A percentile compares a stretch with the other conserved stretches of the same genome.
Conservation (phyloP, 345 rosid species). For the Cardamine occulta region DNA sequence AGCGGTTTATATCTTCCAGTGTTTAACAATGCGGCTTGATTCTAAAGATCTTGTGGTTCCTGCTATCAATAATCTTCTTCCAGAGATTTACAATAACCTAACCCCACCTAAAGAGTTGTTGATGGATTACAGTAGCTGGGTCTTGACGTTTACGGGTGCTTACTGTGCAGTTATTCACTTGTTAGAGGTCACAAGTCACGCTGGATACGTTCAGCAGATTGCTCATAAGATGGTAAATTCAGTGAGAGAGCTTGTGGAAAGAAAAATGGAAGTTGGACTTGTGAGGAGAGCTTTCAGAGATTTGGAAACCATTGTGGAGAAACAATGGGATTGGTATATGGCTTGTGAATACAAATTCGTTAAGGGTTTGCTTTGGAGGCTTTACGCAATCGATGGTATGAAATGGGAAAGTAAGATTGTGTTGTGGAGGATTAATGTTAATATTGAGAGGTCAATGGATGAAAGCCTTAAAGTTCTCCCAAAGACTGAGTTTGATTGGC, state of each 20-base stretch:
- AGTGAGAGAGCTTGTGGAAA: conserved; percentile 34
- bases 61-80: background rate
- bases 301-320: conserved; percentile 18
- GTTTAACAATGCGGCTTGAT: conserved; percentile 14
- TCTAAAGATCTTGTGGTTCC: background rate
- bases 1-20: conserved; percentile 26
- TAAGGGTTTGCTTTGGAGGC: conserved; percentile 10
- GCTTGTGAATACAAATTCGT: conserved; percentile 4
- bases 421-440: conserved; percentile 29
- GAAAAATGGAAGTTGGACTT: conserved; percentile 31
- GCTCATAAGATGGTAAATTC: conserved; percentile 3
- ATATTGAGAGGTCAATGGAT: background rate
- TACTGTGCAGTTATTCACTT: conserved; percentile 21
- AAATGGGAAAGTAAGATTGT: conserved; percentile 19
- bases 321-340: conserved; percentile 12
- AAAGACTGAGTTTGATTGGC: conserved; percentile 3
- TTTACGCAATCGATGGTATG: conserved; percentile 5
- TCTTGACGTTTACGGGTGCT: conserved; percentile 1
- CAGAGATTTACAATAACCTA: conserved; percentile 8
- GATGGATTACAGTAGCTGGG: conserved; percentile 14
- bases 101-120: conserved; percentile 11
- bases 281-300: conserved; percentile 33
- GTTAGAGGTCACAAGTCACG: background rate
- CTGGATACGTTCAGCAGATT: background rate
- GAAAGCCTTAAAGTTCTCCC: background rate